Conservation (phyloP, 345 rosid species). For the Clarkia xantiana region DNA sequence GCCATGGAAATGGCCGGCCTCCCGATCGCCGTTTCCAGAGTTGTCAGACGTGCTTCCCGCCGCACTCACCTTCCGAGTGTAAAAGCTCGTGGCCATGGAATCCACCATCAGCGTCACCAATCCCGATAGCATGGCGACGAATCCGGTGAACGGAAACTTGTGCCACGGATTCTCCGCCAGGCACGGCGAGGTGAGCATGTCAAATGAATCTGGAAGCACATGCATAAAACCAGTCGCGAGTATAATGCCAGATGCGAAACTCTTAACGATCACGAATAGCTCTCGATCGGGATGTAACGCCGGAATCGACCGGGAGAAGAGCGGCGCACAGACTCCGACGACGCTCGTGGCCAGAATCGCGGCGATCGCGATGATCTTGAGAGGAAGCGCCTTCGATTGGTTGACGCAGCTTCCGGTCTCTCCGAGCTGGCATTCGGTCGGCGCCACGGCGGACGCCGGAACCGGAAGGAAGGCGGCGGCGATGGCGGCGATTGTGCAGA, state of each 20-base stretch:
- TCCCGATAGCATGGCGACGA: constrained; percentile 41
- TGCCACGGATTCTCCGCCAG: constrained; percentile 31
- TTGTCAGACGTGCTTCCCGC: constrained; percentile 11
- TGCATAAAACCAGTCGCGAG: constrained; percentile 50
- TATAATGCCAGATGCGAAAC: constrained; percentile 55
- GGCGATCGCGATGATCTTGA: constrained; percentile 17
- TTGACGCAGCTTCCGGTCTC: too few relatives aligned
- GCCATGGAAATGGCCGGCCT: constrained; percentile 49
- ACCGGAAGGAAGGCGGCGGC: too few relatives aligned
- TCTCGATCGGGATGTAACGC: constrained; percentile 33
- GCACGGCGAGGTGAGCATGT: constrained; percentile 38
- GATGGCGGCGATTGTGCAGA: too few relatives aligned
- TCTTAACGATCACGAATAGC: constrained; percentile 45
- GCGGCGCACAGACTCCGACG: constrained; percentile 40
- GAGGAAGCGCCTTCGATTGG: too few relatives aligned
- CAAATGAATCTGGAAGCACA: constrained; percentile 44
- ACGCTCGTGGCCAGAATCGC: constrained; percentile 40
- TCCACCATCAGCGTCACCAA: constrained; percentile 44
- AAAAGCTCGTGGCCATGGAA: constrained; percentile 35
- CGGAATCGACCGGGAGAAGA: constrained; percentile 21
- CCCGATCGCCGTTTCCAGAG: constrained; percentile 24
- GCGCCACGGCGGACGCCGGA: too few relatives aligned
- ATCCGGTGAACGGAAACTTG: constrained; percentile 40
- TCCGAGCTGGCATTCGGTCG: too few relatives aligned
- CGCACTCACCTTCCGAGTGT: constrained; percentile 22